Percentiles rank a stretch among this genome's conserved stretches.
Conservation (phyloP, 2,329 filamentous ascomycete genomes). For the Phaeosphaeriaceae sp. region DNA sequence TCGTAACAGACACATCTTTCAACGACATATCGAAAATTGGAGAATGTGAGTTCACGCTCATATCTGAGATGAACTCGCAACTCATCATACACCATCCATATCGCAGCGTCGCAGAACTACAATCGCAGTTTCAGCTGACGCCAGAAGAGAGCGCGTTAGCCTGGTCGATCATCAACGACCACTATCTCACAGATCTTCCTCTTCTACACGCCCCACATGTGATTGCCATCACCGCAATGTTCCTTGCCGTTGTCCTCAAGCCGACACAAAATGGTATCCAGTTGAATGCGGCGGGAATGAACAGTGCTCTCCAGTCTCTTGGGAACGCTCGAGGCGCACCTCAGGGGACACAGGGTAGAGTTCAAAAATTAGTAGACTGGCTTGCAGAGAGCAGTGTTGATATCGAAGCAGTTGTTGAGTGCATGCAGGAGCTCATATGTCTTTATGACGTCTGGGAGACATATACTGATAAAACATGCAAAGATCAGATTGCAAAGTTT, state of each 20-base stretch:
- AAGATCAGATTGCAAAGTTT: slow-evolving; percentile 67
- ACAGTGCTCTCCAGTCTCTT: slow-evolving; percentile 46
- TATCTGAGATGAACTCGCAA: slow-evolving; percentile 88
- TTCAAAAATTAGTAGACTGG: slow-evolving; percentile 77
- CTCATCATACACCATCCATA: slow-evolving; percentile 92
- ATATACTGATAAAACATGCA: slow-evolving; percentile 69
- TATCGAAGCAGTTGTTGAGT: slow-evolving; percentile 83
- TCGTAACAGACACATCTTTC: slow-evolving; percentile 40
- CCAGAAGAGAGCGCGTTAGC: slow-evolving; percentile 80
- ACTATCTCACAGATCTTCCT: slow-evolving; percentile 90
- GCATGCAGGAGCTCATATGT: slow-evolving; percentile 88
- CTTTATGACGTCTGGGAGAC: slow-evolving; percentile 80
- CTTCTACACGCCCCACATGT: slow-evolving; percentile 85
- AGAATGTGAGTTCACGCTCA: slow-evolving; percentile 92
- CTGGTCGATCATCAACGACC: slow-evolving; percentile 87
- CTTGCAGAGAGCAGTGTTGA: slow-evolving; percentile 85
- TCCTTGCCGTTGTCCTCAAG: slow-evolving; percentile 82
- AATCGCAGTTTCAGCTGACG: slow-evolving; percentile 72
- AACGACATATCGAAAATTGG: slow-evolving; percentile 81
- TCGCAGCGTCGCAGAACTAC: slow-evolving; percentile 75
- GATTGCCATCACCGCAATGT: slow-evolving; percentile 84
- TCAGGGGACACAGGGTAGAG: slow-evolving; percentile 57
- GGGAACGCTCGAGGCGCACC: slow-evolving; percentile 37
- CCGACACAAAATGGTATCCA: slow-evolving; percentile 63
- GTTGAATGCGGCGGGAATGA: slow-evolving; percentile 50